Evolutionary conservation across 1,139 yeast species (phyloP).

Genomic region (Geotrichum cucujoidarum): DNA sequence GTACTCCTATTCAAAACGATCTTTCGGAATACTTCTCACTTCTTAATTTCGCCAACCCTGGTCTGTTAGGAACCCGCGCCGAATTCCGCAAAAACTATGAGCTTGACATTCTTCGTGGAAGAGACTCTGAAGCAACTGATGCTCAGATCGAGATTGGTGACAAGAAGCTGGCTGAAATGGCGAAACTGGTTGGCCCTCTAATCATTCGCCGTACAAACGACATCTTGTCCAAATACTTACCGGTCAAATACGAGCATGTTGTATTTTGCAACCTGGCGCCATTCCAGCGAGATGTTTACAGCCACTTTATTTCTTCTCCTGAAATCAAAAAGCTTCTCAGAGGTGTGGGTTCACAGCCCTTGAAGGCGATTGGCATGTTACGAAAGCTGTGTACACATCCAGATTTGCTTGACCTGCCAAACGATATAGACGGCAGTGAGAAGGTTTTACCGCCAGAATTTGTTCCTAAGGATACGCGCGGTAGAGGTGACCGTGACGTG

Average conservation of each 20-base stretch:
- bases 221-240: constrained; percentile 84
- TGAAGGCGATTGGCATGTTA: constrained; percentile 82
- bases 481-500: constrained; percentile 58
- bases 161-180: constrained; percentile 60
- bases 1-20: constrained; percentile 97
- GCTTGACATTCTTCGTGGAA: constrained; percentile 68
- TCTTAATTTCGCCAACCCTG: constrained; percentile 91
- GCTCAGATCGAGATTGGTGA: constrained; percentile 72
- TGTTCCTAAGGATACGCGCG: constrained; percentile 42
- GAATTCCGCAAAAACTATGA: constrained; percentile 88
- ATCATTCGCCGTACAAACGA: constrained; percentile 95
- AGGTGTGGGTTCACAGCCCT: constrained; percentile 75
- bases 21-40: constrained; percentile 90
- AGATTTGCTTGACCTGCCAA: constrained; percentile 69
- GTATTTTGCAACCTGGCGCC: constrained; percentile 81
- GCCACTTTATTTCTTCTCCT: constrained; percentile 74
- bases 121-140: constrained; percentile 89
- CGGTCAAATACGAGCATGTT: constrained; percentile 94
- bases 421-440: constrained; percentile 67
- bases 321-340: constrained; percentile 65
- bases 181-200: constrained; percentile 75
- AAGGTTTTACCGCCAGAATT: constrained; percentile 71
- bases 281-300: constrained; percentile 66
- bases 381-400: constrained; percentile 95
- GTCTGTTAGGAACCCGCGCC: constrained; percentile 73